Evolutionary conservation across 768 basidiomycete genomes (phyloP), one percentile per base, ranked within the genome.

Genomic region (Tricholoma terreum): DNA sequence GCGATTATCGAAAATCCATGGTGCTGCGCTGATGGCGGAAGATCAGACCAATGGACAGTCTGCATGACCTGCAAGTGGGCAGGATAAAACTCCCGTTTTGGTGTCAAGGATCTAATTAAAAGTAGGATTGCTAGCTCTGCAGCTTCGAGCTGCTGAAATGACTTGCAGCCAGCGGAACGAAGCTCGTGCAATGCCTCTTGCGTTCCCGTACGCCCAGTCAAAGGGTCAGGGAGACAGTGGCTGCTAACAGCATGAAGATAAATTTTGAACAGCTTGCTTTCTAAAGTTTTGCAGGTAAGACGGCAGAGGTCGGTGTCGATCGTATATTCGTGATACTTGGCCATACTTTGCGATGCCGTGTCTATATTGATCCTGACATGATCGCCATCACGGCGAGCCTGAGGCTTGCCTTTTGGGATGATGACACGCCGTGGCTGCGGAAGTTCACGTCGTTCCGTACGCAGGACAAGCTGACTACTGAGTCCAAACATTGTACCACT

Each of bases 191-290:
- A 60, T 1, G 80, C 80, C 46, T 80, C 72, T 38, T 78, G 73
- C 1, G 74, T 73, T 3, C 81, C 81, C 0, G 75, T 77, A 7
- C 74, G 73, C 15, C 62, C 60, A 0, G 75, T 78, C 17, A 83
- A 66, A 3, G 78, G 77, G 63, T 83, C 81, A 10, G 70, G 67
- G 14, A 76, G 63, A 46, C 71, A 72, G 43, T 75, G 71, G 24
- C 75, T 75, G 2, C 74, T 80, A 2, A 80, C 56, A 15, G 77
- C 76, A 43, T 83, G 82, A 14, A 83, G 67, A 51, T 78, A 78
- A 2, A 73, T 67, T 46, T 68, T 69, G 54, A 70, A 79, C 9
- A 80, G 65, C 34, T 63, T 65, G 57, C 67, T 65, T 5, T 60
- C 58, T 21, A 73, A 57, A 66, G 68, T 53, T 65, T 62, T 58